Base-by-base conservation (phyloP, 2,329 filamentous ascomycete genomes). In the Colletotrichum viniferum region DNA sequence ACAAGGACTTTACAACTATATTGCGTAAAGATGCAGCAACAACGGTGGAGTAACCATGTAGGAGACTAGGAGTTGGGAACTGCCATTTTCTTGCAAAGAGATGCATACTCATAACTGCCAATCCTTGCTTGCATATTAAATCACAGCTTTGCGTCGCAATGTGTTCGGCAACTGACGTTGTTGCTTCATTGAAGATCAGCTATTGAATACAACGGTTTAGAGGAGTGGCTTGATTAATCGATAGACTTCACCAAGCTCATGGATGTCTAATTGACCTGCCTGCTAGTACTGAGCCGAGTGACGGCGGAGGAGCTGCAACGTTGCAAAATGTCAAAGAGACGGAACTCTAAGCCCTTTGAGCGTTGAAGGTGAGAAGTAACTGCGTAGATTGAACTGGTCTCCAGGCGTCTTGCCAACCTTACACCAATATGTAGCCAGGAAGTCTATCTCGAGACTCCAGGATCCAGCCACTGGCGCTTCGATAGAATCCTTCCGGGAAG, bases 281-380 rank as follows among this genome's bases (percentile, higher is more conserved):
- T 52, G 5, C 43, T 52, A 21, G n/a, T 4, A 13, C 43, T 21
- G 38, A 48, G 5, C 38, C 6, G 0, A 1, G 13, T 4, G 4
- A 7, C 43, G n/a, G 43, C n/a, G n/a, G 9, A 7, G 9, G n/a
- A 21, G 4, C 2, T 4, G 43, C 10, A 24, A 52, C 43, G n/a
- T 24, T 21, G n/a, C 6, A 21, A 52, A 3, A 52, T 4, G n/a
- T 13, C 43, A 21, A 4, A 52, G n/a, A 4, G 0, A 0, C 3
- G 4, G 38, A 48, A n/a, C 18, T 10, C 18, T 12, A 13, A 7
- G 43, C 13, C 43, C 0, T 21, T 21, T 52, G n/a, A 52, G 43
- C 43, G 43, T 52, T 24, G 43, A 24, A 21, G 10, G 10, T 13
- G 43, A 52, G 43, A 52, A 52, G 43, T 43, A n/a, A 10, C 8